Evolutionary conservation across 805 yeast species (phyloP), one percentile per base, ranked within the genome.

Genomic region (Wickerhamiella lipophila): DNA sequence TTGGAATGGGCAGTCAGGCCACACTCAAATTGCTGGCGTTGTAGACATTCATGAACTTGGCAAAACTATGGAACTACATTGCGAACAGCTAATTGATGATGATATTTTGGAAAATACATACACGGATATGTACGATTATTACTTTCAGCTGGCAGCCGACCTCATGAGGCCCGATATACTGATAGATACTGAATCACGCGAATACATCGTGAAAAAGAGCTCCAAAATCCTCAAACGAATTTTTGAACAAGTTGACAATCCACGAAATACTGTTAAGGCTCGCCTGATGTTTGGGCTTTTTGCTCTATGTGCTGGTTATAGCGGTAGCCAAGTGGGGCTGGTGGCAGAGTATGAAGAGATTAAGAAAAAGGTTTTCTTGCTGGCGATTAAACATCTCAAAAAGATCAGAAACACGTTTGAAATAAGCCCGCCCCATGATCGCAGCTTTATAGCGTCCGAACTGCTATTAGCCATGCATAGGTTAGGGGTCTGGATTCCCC

Each of bases 61-160:
- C 12, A 23, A 18, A 2, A 23, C 27, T 2, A 15, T 38, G 16
- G 42, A 45, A 3, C 35, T 45, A 9, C 40, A 45, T 26, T 4
- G 12, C 4, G 22, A 23, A 13, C 52, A 6, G 25, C 42, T 13
- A 42, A 22, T 16, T 49, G 55, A 16, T 13, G 52, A 48, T 9
- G 27, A 26, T 3, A 50, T 51, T 2, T 49, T 50, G 27, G 18
- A 3, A 2, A 43, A 23, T 8, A 22, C 50, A 1, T 52, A 25
- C 22, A n/a, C 23, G 4, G 40, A 45, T 5, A 23, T 57, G 1
- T 58, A 58, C 50, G 49, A 45, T 9, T 57, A 52, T 26, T 51
- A 56, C n/a, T 38, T 58, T 15, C 47, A 49, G 3, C 44, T 47
- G 6, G 29, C 49, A 9, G 52, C 50, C 16, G 51, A 44, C 6